A percentile compares a stretch with the other conserved stretches of the same genome.
These are phyloP conservation scores for Mucor lusitanicus DNA, from an alignment of 371 early-diverging fungal genomes.

Conservation along the genomic window DNA sequence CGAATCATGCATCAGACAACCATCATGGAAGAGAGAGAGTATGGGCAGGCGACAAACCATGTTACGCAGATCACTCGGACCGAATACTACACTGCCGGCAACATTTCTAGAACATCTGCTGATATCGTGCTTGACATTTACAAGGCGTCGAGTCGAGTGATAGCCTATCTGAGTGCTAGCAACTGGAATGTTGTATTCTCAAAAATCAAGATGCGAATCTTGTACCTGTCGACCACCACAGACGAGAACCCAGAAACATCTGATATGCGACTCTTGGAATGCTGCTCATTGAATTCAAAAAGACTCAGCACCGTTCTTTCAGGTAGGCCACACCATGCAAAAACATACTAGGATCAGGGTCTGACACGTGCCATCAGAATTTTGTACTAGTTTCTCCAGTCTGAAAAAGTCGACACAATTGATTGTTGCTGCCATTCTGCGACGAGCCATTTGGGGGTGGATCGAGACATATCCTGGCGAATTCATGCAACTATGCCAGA, in stretches of 20 bases:
- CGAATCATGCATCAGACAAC: conserved; percentile 66
- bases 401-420: conserved; percentile 73
- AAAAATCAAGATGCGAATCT: conserved; percentile 63
- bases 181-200: conserved; percentile 80
- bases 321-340: conserved; percentile 38
- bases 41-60: conserved; percentile 36
- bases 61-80: conserved; percentile 57
- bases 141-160: conserved; percentile 71
- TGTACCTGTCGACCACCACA: conserved; percentile 56
- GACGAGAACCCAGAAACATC: conserved; percentile 75
- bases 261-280: conserved; percentile 78
- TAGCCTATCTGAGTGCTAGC: conserved; percentile 78
- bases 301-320: conserved; percentile 69
- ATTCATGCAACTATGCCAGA: conserved; percentile 70
- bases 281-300: conserved; percentile 71
- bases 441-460: conserved; percentile 89
- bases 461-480: conserved; percentile 82
- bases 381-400: conserved; percentile 62
- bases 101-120: conserved; percentile 31
- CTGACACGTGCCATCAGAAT: conserved; percentile 41
- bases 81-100: conserved; percentile 36
- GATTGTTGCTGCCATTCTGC: conserved; percentile 67
- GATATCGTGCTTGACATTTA: conserved; percentile 66
- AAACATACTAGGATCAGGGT: background rate
- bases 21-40: conserved; percentile 44